Conservation (phyloP, 2,329 filamentous ascomycete genomes). For the Rhynchosporium secalis region DNA sequence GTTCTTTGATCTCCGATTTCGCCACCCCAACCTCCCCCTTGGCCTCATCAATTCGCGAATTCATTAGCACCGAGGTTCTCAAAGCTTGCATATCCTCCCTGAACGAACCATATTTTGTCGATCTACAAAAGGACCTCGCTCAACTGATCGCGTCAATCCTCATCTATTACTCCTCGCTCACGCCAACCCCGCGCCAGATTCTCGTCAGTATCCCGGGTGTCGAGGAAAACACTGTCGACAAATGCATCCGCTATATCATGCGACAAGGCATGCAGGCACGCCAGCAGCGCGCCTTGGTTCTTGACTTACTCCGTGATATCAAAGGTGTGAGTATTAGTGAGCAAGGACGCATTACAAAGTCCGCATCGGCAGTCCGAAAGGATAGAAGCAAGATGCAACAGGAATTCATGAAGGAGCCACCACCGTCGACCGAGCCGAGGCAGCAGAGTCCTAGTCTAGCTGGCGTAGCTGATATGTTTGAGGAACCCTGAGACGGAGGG, state of each 20-base stretch:
- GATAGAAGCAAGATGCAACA: conserved; percentile 62
- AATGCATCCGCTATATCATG: conserved; percentile 60
- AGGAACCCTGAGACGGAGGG: conserved; percentile 16
- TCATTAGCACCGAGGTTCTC: conserved; percentile 84
- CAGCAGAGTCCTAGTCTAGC: conserved; percentile 35
- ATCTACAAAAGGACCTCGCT: conserved; percentile 90
- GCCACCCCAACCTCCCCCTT: conserved; percentile 46
- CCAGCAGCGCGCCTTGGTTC: conserved; percentile 75
- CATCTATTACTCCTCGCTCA: conserved; percentile 69
- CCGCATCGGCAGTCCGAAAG: conserved; percentile 46
- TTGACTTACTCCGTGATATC: conserved; percentile 82
- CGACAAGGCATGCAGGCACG: conserved; percentile 63
- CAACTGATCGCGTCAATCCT: conserved; percentile 84
- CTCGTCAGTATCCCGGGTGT: conserved; percentile 81
- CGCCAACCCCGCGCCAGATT: conserved; percentile 69
- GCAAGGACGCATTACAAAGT: conserved; percentile 77
- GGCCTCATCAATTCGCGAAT: conserved; percentile 75
- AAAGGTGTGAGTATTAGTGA: conserved; percentile 92
- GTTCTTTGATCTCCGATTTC: conserved; percentile 82
- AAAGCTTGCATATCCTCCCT: conserved; percentile 88
- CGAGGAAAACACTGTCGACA: conserved; percentile 64
- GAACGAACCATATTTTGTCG: conserved; percentile 95
- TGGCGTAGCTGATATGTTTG: conserved; percentile 39
- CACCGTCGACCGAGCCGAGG: conserved; percentile 19
- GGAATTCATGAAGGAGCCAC: conserved; percentile 60